Evolutionary conservation across 2,329 filamentous ascomycete species (phyloP).

Genomic region (Aspergillus felis): DNA sequence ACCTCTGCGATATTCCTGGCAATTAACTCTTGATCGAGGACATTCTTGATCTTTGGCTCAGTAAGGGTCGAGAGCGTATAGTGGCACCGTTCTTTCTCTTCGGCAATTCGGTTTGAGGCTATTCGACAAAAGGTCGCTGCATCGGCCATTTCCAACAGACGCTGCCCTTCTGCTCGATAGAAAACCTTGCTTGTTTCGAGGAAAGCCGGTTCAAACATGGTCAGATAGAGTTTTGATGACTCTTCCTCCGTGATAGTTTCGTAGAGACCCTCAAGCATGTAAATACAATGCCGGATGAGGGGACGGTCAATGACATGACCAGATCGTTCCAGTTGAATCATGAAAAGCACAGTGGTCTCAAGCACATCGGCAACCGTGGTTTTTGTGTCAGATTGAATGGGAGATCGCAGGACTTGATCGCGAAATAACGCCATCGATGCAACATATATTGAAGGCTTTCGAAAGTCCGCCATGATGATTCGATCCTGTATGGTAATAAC

Average conservation of each 20-base stretch:
- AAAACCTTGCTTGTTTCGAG: constrained; percentile 67
- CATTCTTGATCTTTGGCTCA: constrained; percentile 65
- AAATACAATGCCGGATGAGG: constrained; percentile 75
- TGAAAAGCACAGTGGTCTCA: constrained; percentile 78
- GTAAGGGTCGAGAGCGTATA: constrained; percentile 75
- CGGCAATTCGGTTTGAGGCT: constrained; percentile 67
- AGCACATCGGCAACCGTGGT: constrained; percentile 67
- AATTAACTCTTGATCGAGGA: constrained; percentile 81
- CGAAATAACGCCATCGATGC: constrained; percentile 84
- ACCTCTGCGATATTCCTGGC: constrained; percentile 73
- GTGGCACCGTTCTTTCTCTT: constrained; percentile 78
- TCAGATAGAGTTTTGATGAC: constrained; percentile 75
- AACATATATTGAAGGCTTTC: constrained; percentile 73
- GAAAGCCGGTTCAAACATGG: constrained; percentile 76
- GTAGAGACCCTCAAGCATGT: constrained; percentile 87
- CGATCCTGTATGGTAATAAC: constrained; percentile 59
- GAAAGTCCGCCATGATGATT: constrained; percentile 70
- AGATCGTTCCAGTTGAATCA: constrained; percentile 86
- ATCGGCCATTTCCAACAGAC: constrained; percentile 71
- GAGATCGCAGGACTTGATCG: constrained; percentile 71
- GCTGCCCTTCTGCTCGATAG: constrained; percentile 71
- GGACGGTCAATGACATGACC: constrained; percentile 84
- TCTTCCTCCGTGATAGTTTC: constrained; percentile 75
- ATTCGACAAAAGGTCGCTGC: constrained; percentile 77
- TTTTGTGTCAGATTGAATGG: constrained; percentile 41